Conservation (phyloP, 306 rosid species). For the Trichosanthes truncata region DNA sequence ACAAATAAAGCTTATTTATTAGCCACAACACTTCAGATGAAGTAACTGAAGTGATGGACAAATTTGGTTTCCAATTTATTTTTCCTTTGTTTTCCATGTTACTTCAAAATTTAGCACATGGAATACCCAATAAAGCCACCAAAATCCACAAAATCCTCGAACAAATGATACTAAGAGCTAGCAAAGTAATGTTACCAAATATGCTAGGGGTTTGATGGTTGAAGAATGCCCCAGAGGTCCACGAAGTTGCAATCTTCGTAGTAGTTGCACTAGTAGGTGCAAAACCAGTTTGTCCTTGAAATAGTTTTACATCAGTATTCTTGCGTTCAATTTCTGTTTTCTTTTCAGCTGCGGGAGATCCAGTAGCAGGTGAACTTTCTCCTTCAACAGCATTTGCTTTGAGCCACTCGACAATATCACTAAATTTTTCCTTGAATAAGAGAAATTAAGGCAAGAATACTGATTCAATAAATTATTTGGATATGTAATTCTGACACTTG, state of each 20-base stretch:
- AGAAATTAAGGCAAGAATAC: slow-evolving; percentile 6
- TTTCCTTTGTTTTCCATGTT: neutral
- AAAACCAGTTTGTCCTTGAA: slow-evolving; percentile 37
- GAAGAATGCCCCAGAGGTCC: slow-evolving; percentile 55
- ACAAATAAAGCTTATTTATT: neutral
- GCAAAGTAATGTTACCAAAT: slow-evolving; percentile 44
- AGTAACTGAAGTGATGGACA: neutral
- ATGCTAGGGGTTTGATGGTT: slow-evolving; percentile 21
- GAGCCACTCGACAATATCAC: slow-evolving; percentile 88
- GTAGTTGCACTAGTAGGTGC: slow-evolving; percentile 33
- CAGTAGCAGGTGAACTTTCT: slow-evolving; percentile 30
- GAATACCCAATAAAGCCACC: neutral
- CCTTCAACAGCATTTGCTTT: slow-evolving; percentile 56
- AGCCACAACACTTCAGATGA: neutral
- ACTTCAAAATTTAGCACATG: neutral
- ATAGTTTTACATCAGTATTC: slow-evolving; percentile 28
- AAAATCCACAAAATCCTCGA: neutral
- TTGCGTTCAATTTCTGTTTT: slow-evolving; percentile 31
- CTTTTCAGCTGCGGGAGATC: slow-evolving; percentile 32
- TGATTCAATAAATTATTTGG: neutral
- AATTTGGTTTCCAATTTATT: neutral
- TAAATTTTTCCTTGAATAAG: slow-evolving; percentile 71
- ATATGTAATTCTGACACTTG: neutral
- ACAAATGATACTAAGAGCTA: neutral
- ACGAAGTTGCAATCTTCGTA: slow-evolving; percentile 25